Evolutionary conservation across 352 stramenopile species (phyloP).

Genomic region (Phytophthora cactorum): DNA sequence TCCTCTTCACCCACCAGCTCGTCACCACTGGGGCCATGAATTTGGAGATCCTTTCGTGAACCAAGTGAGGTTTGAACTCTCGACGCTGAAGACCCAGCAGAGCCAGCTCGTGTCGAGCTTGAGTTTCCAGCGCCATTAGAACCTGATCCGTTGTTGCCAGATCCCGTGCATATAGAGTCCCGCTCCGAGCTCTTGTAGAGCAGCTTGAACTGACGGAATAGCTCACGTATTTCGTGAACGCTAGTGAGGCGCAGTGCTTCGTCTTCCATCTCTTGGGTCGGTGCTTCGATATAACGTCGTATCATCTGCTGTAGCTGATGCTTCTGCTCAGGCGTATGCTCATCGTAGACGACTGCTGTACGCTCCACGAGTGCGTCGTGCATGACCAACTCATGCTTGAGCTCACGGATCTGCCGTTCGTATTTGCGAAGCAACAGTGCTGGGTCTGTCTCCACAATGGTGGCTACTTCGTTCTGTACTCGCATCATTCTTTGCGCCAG

Average conservation of each 20-base stretch:
- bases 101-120: constrained; percentile 43
- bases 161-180: constrained; percentile 2
- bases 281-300: constrained; percentile 77
- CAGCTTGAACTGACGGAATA: constrained; percentile 93
- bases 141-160: constrained; percentile 6
- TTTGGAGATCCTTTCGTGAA: constrained; percentile 50
- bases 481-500: constrained; percentile 94
- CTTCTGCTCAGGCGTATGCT: constrained; percentile 93
- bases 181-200: constrained; percentile 71
- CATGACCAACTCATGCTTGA: constrained; percentile 95
- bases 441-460: constrained; percentile 89
- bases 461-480: constrained; percentile 90
- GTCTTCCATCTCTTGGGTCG: constrained; percentile 73
- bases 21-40: constrained; percentile 25
- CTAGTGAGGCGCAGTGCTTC: constrained; percentile 78
- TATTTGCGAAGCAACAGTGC: constrained; percentile 88
- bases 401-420: constrained; percentile 91
- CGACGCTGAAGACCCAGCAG: constrained; percentile 59
- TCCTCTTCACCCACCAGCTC: constrained; percentile 70
- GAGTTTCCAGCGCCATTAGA: constrained; percentile 18
- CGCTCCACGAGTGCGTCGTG: constrained; percentile 93
- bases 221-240: constrained; percentile 91
- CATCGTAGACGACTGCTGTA: constrained; percentile 83
- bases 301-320: constrained; percentile 75
- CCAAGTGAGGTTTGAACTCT: constrained; percentile 58